Evolutionary conservation across 768 basidiomycete genomes (phyloP), one percentile per base, ranked within the genome.

Genomic region (Tephrocybe sp.): DNA sequence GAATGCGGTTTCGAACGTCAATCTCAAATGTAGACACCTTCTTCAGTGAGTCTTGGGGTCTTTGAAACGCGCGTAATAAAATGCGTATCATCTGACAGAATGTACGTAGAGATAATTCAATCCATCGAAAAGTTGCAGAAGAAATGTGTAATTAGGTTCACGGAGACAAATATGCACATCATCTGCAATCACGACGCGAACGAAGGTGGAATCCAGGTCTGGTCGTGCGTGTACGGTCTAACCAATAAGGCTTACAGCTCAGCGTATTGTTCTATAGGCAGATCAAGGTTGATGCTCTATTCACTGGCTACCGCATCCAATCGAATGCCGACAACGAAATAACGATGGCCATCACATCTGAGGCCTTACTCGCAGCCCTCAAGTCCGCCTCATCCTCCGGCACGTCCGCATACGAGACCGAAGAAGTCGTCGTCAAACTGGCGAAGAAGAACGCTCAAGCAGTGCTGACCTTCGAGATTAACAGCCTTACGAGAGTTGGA

Each of bases 191-290:
- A 75, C 42, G 88, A 91, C 46, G 79, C 80, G 31, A 86, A 84
- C 57, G 89, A 91, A 58, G 89, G 88, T 0, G 89, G 89, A 3
- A 83, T 92, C 4, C 92, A 94, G 64, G 89, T 94, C 44, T 94
- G 92, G 92, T 74, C 73, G 70, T 74, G 41, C 35, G 67, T 53
- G 38, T n/a, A n/a, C 30, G 15, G 9, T 37, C 44, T 48, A 25
- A 19, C 9, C 22, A 11, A 25, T 9, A 30, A 15, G 27, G 16
- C 25, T 9, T 24, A 15, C 3, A 22, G 9, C 4, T 35, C n/a
- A 47, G n/a, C 40, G 27, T 42, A 24, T 11, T 32, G 8, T 13
- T 19, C 36, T 32, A 35, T 47, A 86, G 84, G 13, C 77, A 83
- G 57, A 79, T 87, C 59, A 86, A 84, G 64, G 76, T 83, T 8